Percentiles rank a stretch among this genome's conserved stretches.
phyloP scores from a whole-genome alignment of 495 filamentous ascomycete genomes.

The Podospora conica region DNA sequence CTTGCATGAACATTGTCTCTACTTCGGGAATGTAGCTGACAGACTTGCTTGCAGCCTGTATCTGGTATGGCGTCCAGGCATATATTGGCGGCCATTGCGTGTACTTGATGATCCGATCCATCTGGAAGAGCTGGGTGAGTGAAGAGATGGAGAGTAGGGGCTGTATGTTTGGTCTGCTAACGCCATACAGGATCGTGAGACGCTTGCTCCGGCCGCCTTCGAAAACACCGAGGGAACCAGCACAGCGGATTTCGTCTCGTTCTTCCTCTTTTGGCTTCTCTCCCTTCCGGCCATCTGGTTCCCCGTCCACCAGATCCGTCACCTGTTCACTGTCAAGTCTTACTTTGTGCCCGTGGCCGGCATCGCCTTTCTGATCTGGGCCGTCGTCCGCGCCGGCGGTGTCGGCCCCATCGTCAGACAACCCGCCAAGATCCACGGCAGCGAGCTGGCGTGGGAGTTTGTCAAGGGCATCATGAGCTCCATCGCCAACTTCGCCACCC shows the following conservation, averaged over 20 bases:
- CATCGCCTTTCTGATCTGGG: slow-evolving; percentile 87
- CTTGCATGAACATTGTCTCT: not conserved
- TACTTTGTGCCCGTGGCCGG: slow-evolving; percentile 79
- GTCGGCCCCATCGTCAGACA: slow-evolving; percentile 81
- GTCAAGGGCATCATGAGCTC: slow-evolving; percentile 80
- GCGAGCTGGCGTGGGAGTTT: slow-evolving; percentile 70
- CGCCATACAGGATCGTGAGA: slow-evolving; percentile 35
- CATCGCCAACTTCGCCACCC: slow-evolving; percentile 88
- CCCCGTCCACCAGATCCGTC: slow-evolving; percentile 67
- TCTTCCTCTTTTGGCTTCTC: slow-evolving; percentile 77
- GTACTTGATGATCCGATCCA: slow-evolving; percentile 72
- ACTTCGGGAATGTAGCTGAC: slow-evolving; percentile 4
- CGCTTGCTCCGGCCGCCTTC: slow-evolving; percentile 60
- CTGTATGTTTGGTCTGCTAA: slow-evolving; percentile 9
- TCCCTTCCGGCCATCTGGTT: slow-evolving; percentile 85
- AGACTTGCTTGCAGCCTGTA: slow-evolving; percentile 41
- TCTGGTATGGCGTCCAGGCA: slow-evolving; percentile 83
- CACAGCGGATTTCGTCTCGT: slow-evolving; percentile 69
- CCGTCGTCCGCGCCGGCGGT: slow-evolving; percentile 74
- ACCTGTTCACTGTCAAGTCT: slow-evolving; percentile 89
- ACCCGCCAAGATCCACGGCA: slow-evolving; percentile 56
- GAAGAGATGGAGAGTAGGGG: not conserved
- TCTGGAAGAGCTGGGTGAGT: slow-evolving; percentile 59
- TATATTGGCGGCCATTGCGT: slow-evolving; percentile 84
- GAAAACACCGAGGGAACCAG: slow-evolving; percentile 59